Evolutionary conservation across 2,329 filamentous ascomycete genomes (phyloP), one percentile per base, ranked within the genome.

Genomic region (Hypocrella siamensis): DNA sequence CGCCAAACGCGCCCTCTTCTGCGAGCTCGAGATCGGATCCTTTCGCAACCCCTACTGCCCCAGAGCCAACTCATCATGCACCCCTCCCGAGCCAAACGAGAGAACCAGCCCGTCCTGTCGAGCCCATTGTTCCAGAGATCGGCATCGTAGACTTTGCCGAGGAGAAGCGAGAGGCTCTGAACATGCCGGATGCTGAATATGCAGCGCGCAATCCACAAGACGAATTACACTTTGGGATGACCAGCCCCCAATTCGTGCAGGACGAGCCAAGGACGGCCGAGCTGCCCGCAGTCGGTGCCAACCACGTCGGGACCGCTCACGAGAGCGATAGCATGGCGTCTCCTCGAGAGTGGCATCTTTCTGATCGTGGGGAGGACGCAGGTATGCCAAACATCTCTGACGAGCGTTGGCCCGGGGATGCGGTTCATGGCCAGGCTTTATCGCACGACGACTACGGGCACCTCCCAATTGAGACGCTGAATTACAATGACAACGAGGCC

Each of bases 1-100:
- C 64, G 14, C 58, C 61, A 14, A 56, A 55, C 40, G 58, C 56
- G 17, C 51, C 55, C 25, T 31, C 49, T 10, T 46, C 53, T 12
- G 40, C 52, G 17, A 46, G 52, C 14, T 53, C 53, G 17, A 52
- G 40, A 31, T 39, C 40, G 8, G 46, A 60, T 33, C 56, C 52
- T 5, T 60, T 55, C 32, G 48, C 43, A 9, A 53, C 52, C 4
- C 56, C 52, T 17, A 46, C 43, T 28, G 39, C 46, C 21, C 50
- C 52, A 3, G 41, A 48, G 33, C 44, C 49, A 16, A 40, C 44
- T 26, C 44, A 52, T 19, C 39, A 44, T 12, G 32, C 33, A 4
- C 36, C 40, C 1, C 10, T 19, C 5, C 17, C 33, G n/a, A 35
- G 31, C 9, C 38, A 49, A 17, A 33, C 43, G 1, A 42, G 46